Evolutionary conservation across 1,139 yeast species (phyloP).

Genomic region (Zygotorulaspora mrakii): DNA sequence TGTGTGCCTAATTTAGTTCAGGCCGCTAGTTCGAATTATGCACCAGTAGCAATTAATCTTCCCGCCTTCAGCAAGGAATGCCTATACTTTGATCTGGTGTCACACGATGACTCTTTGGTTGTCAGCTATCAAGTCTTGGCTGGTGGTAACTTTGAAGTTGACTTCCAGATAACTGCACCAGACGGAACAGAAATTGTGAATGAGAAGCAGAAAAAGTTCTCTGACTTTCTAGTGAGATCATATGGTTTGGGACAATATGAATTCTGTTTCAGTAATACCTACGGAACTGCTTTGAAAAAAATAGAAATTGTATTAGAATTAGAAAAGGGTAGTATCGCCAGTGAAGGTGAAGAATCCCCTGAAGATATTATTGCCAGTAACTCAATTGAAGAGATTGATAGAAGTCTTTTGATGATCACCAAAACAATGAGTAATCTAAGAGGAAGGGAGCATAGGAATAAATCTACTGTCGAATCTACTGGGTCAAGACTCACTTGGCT

Average conservation of each 20-base stretch:
- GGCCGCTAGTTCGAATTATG: conserved; percentile 29
- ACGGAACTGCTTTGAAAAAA: conserved; percentile 62
- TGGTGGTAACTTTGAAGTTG: conserved; percentile 68
- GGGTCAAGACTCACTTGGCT: conserved; percentile 62
- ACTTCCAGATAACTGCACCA: conserved; percentile 58
- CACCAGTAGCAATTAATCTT: conserved; percentile 37
- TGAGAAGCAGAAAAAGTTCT: conserved; percentile 55
- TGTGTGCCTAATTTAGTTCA: conserved; percentile 6
- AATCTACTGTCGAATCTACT: conserved; percentile 65
- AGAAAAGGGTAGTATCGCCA: conserved; percentile 48
- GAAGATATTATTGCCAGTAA: conserved; percentile 53
- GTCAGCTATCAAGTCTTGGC: conserved; percentile 50
- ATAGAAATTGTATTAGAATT: conserved; percentile 60
- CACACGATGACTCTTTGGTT: conserved; percentile 39
- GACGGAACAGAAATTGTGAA: conserved; percentile 52
- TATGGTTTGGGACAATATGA: conserved; percentile 58
- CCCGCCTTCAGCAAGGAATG: conserved; percentile 44
- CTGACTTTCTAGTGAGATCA: conserved; percentile 53
- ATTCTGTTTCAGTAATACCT: conserved; percentile 62
- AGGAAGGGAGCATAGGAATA: conserved; percentile 72
- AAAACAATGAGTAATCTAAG: conserved; percentile 60
- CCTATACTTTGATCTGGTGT: conserved; percentile 36
- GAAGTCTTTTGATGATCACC: conserved; percentile 55
- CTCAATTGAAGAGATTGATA: conserved; percentile 56
- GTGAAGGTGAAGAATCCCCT: conserved; percentile 49